Evolutionary conservation across 176 grass and related monocot genomes (phyloP), one percentile per base, ranked within the genome.

Genomic region (Musa schizocarpa): DNA sequence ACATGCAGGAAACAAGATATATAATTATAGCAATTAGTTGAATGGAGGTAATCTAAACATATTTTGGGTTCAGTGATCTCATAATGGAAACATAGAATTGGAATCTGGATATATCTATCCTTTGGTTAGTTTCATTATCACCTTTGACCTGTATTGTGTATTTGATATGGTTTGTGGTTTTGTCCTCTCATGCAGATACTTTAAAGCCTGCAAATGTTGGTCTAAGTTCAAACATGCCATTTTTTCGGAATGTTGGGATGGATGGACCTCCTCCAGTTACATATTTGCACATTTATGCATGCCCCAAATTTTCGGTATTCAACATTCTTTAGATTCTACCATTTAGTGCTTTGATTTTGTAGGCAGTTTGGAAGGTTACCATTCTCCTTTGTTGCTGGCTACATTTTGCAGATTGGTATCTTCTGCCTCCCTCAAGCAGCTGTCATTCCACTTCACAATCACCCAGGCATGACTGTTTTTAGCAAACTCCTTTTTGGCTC

Each of bases 391-490:
- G 12, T 8, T 9, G 9, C 13, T 82, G 6, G 3, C 34, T 17
- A 16, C 48, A 48, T 69, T 50, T 16, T 49, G 48, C 77, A 89
- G 87, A 89, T 89, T 52, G 73, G 81, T 67, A 83, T 89, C 74
- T 89, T 89, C 50, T 86, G 84, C 71, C 82, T 89, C 34, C 85
- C 88, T 14, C 75, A 85, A 67, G 80, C 55, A 23, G 88, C 77
- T 20, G 76, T 87, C 55, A 91, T 91, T 71, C 88, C 88, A 65
- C 82, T 91, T 53, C 88, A 91, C 69, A 91, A 87, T 85, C 88
- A 91, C 74, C 85, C 88, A 50, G 82, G 80, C 57, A 91, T 91
- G 88, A 91, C 88, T 74, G 85, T 91, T 59, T 91, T 91, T 70
- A 91, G 85, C 81, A 87, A 91, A 75, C 82, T 91, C 81, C 80